phyloP scores from a whole-genome alignment of 345 rosid genomes.

The Salix arbutifolia region DNA sequence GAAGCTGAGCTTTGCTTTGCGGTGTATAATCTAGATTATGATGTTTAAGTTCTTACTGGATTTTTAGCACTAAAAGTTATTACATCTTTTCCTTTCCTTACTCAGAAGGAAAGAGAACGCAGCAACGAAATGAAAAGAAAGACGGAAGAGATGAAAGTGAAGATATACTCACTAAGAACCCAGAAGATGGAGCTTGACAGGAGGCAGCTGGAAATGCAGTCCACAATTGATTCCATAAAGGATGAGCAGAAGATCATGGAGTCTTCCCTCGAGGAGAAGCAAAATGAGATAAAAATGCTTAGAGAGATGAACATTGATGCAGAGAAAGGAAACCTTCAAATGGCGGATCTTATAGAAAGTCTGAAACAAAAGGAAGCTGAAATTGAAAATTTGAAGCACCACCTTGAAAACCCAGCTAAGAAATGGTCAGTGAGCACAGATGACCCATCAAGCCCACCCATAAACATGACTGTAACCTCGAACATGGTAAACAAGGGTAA shows the following conservation, averaged over 20 bases:
- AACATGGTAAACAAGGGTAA: slow-evolving; percentile 8
- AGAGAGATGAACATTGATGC: slow-evolving; percentile 17
- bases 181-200: slow-evolving; percentile 51
- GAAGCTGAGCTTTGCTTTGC: background rate
- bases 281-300: slow-evolving; percentile 36
- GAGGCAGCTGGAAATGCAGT: slow-evolving; percentile 44
- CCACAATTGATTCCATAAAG: slow-evolving; percentile 48
- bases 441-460: slow-evolving; percentile 21
- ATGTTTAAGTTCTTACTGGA: background rate
- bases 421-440: slow-evolving; percentile 27
- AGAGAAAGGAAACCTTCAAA: slow-evolving; percentile 18
- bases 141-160: slow-evolving; percentile 41
- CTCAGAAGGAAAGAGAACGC: slow-evolving; percentile 51
- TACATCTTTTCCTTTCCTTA: background rate
- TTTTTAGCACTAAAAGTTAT: background rate
- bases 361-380: slow-evolving; percentile 51
- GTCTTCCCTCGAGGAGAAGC: slow-evolving; percentile 45
- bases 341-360: slow-evolving; percentile 31
- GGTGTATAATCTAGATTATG: background rate
- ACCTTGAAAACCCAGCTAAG: slow-evolving; percentile 20
- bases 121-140: slow-evolving; percentile 39
- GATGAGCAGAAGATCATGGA: slow-evolving; percentile 50
- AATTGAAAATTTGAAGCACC: slow-evolving; percentile 42
- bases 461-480: slow-evolving; percentile 13
- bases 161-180: slow-evolving; percentile 35